A percentile compares a stretch with the other conserved stretches of the same genome.
These are phyloP conservation scores for Colletotrichum brevisporum DNA, from an alignment of 2,329 filamentous ascomycete genomes.

Conservation along the genomic window DNA sequence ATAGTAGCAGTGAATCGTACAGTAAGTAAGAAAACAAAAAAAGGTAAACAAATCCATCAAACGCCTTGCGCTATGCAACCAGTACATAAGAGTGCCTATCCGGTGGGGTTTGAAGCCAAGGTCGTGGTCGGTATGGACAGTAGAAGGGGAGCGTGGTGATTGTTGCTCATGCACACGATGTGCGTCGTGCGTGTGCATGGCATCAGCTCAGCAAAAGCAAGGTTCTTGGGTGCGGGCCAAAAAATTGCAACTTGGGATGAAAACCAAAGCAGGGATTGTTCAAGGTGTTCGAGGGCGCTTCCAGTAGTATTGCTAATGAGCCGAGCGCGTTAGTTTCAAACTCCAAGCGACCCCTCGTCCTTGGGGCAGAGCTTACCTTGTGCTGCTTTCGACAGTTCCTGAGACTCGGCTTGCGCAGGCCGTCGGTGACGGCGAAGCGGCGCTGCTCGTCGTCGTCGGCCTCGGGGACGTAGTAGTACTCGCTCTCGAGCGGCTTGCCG, in stretches of 20 bases:
- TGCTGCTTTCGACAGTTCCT: constrained; percentile 94
- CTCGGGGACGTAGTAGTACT: constrained; percentile 97
- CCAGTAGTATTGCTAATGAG: constrained; percentile 76
- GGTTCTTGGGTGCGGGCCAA: constrained; percentile 13
- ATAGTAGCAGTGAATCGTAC: constrained; percentile 37
- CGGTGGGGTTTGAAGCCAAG: constrained; percentile 24
- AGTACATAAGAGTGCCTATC: constrained; percentile 31
- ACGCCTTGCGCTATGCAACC: constrained; percentile 43
- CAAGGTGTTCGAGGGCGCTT: constrained; percentile 74
- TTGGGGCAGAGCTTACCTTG: constrained; percentile 77
- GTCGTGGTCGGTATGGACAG: constrained; percentile 27
- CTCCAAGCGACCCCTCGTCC: neutral
- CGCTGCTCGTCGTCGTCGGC: constrained; percentile 84
- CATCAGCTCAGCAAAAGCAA: constrained; percentile 28
- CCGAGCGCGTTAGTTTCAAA: constrained; percentile 40
- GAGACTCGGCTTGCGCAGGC: constrained; percentile 89
- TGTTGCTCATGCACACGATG: constrained; percentile 5
- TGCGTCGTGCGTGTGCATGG: neutral
- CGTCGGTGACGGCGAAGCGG: constrained; percentile 85
- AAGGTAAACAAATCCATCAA: constrained; percentile 12
- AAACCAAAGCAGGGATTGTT: constrained; percentile 36
- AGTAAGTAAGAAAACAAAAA: constrained; percentile 16
- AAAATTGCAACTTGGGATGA: constrained; percentile 10
- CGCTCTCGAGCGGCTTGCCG: constrained; percentile 92
- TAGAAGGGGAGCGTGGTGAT: constrained; percentile 14